Evolutionary conservation across 768 basidiomycete genomes (phyloP), one percentile per base, ranked within the genome.

Genomic region (Goffeauzyma gilvescens): DNA sequence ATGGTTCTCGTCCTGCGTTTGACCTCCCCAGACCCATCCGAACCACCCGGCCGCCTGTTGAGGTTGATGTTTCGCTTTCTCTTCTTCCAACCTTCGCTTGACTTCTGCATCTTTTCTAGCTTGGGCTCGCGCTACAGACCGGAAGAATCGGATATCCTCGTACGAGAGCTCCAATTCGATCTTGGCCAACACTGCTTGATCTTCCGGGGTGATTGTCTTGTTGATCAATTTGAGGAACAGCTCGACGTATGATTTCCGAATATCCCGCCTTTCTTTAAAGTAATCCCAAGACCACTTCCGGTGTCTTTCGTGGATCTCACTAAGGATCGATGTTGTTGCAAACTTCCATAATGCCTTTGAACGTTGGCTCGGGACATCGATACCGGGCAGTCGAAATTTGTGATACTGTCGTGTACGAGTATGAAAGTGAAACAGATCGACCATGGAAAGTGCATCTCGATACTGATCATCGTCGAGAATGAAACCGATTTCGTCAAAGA

Each of bases 401-500:
- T 75, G 78, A 65, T 96, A 96, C 79, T 86, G 60, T 13, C 38
- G 62, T 1, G 64, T 65, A 41, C 93, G 75, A 34, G 78, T 72
- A 63, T 90, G 93, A 47, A 95, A 79, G 60, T 96, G 90, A 64
- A 90, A 93, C 73, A 95, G 86, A 61, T 96, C 89, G 46, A 87
- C 70, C 33, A 96, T 72, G 17, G 83, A 89, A 45, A 96, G 84
- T 18, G 73, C 75, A 62, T 96, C 86, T 40, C 84, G 75, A 59
- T 95, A 98, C 64, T 98, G 93, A 51, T 87, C 75, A 49, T 85
- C 77, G 59, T 98, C 90, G 36, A 98, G 67, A 17, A 79, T 73
- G 43, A 96, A 75, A 6, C 81, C 87, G 38, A 98, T 87, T 62
- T 95, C 84, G 51, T 93, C 77, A 60, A 96, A 95, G 14, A 79